Evolutionary conservation across 768 basidiomycete species (phyloP), one percentile per base, ranked within the genome.

Genomic region (Astraeus odoratus): DNA sequence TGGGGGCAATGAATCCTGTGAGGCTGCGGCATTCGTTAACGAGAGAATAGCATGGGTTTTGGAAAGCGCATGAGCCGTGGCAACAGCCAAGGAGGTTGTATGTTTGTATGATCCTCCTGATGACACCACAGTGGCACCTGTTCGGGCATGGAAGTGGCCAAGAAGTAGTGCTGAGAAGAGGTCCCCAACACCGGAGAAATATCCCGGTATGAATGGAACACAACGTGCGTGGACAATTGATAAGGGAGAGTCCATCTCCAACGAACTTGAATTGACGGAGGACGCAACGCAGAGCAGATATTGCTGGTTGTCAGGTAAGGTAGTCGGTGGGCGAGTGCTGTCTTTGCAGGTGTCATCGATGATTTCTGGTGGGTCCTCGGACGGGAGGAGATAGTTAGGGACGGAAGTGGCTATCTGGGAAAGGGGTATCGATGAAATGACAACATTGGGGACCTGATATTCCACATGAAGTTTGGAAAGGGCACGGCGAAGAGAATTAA

Each of bases 151-250:
- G 63, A 81, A 97, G 56, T 93, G 85, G 0, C 81, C 93, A 4
- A 95, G 72, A 22, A 94, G 79, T 44, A 97, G 78, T 1, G 95
- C 88, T 5, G 92, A 92, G 69, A 98, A 97, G 45, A 97, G 80
- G 63, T 99, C 96, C 15, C 96, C 96, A 9, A 96, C 94, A 20
- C 96, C 96, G 16, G 90, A 86, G 63, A 93, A 98, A 68, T 97
- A 96, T 9, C 93, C 94, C 5, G 83, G 77, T 36, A 97, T 74
- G 23, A 83, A 74, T 2, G 85, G 83, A 8, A 99, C 80, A 35
- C 73, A 75, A 56, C 80, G 80, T 0, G 80, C 81, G 63, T 86
- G 78, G 3, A 94, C 77, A 1, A 63, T 59, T 0, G 76, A 76
- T 25, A 59, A 41, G 44, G 43, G 15, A 1, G 50, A 44, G 9